Evolutionary conservation across 306 rosid genomes (phyloP), one percentile per base, ranked within the genome.

Genomic region (Oxytropis ochrocephala): DNA sequence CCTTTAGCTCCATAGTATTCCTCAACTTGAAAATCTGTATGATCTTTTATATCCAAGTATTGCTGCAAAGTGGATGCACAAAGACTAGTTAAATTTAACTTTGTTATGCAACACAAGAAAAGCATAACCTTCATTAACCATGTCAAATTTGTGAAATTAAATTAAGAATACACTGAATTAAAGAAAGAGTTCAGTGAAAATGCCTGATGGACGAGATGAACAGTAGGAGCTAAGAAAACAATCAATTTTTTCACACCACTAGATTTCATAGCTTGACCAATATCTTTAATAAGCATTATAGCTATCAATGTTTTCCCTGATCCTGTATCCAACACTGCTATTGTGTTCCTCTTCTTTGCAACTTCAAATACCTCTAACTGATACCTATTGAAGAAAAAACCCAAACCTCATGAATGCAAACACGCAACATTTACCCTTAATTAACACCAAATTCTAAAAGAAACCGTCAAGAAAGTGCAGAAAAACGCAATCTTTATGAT

Each of bases 201-300:
- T 75, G 76, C 98, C 92, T 90, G 98, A 63, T 84, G 83, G 69
- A 93, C 94, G 58, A 90, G 91, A 82, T 88, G 94, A 69, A 93
- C 96, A 1, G 97, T 90, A 8, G 98, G 97, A 78, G 96, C 96
- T 75, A 93, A 81, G 84, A 93, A 90, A 41, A 93, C 19, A 50
- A 88, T 81, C 52, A 72, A 60, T 65, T 81, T 86, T 19, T 75
- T 82, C 5, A 17, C 19, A 12, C 74, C 84, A 66, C 75, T 58
- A 5, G 85, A 71, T 77, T 81, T 88, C 61, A 80, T 60, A 29
- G 76, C 69, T 67, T 66, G 79, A 60, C 77, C 89, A 76, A 82
- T 53, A 30, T 79, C 81, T 14, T 77, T 82, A 7, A 93, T 85
- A 21, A 93, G 91, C 97, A 93, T 82, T 9, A 88, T 89, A 46